phyloP scores from a whole-genome alignment of 768 basidiomycete species.

The Rhizopogon roseolus region DNA sequence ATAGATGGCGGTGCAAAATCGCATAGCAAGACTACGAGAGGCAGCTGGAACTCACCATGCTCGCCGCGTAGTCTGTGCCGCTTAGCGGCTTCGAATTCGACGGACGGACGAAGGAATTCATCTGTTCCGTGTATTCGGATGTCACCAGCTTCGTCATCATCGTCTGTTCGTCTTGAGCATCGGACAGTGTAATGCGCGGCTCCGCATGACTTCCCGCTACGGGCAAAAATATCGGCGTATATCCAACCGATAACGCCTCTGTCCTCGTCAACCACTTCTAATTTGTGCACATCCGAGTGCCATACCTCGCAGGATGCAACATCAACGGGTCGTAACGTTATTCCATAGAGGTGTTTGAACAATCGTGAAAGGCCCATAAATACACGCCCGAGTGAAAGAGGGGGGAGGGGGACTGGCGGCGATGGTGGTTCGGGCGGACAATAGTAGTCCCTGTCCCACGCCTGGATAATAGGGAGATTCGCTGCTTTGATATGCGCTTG shows the following conservation, averaged over 20 bases:
- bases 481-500: slow-evolving; percentile 61
- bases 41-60: slow-evolving; percentile 78
- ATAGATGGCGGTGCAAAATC: slow-evolving; percentile 71
- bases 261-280: slow-evolving; percentile 89
- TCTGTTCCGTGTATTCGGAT: slow-evolving; percentile 36
- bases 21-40: slow-evolving; percentile 86
- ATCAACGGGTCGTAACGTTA: slow-evolving; percentile 70
- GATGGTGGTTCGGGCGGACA: slow-evolving; percentile 75
- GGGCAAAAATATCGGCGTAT: slow-evolving; percentile 87
- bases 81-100: slow-evolving; percentile 60
- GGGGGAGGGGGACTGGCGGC: slow-evolving; percentile 67
- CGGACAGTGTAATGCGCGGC: slow-evolving; percentile 98
- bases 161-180: slow-evolving; percentile 87
- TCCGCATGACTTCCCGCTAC: slow-evolving; percentile 81
- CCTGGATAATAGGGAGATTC: slow-evolving; percentile 63
- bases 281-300: slow-evolving; percentile 83
- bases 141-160: slow-evolving; percentile 80
- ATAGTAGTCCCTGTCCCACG: slow-evolving; percentile 98
- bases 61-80: slow-evolving; percentile 54
- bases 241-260: slow-evolving; percentile 89
- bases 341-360: slow-evolving; percentile 84
- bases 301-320: slow-evolving; percentile 79
- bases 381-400: slow-evolving; percentile 84
- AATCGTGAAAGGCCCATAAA: slow-evolving; percentile 89
- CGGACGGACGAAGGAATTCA: slow-evolving; percentile 41